Conservation (phyloP, 2,329 filamentous ascomycete species). For the Apiospora kogelbergensis region DNA sequence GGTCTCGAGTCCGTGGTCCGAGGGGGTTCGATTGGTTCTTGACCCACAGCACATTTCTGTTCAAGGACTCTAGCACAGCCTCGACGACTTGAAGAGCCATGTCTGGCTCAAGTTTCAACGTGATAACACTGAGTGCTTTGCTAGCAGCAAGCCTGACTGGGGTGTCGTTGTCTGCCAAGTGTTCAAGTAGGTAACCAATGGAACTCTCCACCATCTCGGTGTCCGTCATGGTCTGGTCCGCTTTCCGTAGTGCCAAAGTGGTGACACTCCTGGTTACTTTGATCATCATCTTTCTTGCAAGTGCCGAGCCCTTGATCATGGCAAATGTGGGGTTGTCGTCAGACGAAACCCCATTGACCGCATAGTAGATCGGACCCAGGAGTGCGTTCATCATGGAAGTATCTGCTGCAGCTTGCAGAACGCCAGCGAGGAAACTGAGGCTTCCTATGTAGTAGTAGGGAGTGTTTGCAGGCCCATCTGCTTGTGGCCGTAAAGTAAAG, state of each 20-base stretch:
- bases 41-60: slow-evolving; percentile 56
- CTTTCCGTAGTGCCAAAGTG: slow-evolving; percentile 61
- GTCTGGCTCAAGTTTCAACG: slow-evolving; percentile 72
- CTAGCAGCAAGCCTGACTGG: slow-evolving; percentile 88
- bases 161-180: slow-evolving; percentile 83
- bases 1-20: slow-evolving; percentile 49
- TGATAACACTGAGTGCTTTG: slow-evolving; percentile 87
- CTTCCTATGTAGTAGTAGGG: slow-evolving; percentile 78
- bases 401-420: slow-evolving; percentile 68
- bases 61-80: slow-evolving; percentile 73
- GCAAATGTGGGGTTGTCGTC: slow-evolving; percentile 47
- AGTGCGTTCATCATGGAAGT: slow-evolving; percentile 72
- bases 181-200: slow-evolving; percentile 78
- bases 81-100: slow-evolving; percentile 89
- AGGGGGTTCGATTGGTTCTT: slow-evolving; percentile 36
- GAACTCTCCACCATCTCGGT: slow-evolving; percentile 71
- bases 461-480: slow-evolving; percentile 39
- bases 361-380: slow-evolving; percentile 64
- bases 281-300: slow-evolving; percentile 78
- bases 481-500: slow-evolving; percentile 51
- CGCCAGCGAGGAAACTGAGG: slow-evolving; percentile 75
- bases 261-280: slow-evolving; percentile 80
- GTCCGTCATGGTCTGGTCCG: slow-evolving; percentile 39
- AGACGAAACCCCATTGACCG: slow-evolving; percentile 59
- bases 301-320: slow-evolving; percentile 67